Conservation (phyloP, 768 basidiomycete species). For the Jaapia argillacea region DNA sequence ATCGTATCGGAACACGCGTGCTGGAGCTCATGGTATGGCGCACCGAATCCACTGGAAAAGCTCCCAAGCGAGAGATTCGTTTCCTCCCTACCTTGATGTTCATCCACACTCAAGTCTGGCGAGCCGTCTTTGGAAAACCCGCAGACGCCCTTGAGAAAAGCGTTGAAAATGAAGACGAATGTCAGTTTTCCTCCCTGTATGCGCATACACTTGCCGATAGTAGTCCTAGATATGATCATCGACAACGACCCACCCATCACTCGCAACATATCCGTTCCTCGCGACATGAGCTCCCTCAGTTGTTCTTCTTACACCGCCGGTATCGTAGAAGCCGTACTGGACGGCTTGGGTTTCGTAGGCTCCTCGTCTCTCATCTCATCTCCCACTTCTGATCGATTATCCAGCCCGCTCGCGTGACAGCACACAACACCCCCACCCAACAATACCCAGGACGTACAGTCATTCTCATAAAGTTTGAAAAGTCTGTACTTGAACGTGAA, state of each 20-base stretch:
- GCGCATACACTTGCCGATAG: slow-evolving; percentile 4
- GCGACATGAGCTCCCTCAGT: slow-evolving; percentile 87
- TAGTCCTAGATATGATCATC: slow-evolving; percentile 87
- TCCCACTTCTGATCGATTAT: slow-evolving; percentile 3
- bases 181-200: slow-evolving; percentile 28
- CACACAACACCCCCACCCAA: slow-evolving; percentile 82
- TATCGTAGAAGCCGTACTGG: slow-evolving; percentile 92
- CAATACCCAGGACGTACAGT: slow-evolving; percentile 80
- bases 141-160: slow-evolving; percentile 96
- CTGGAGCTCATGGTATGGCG: slow-evolving; percentile 83
- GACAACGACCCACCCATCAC: slow-evolving; percentile 94
- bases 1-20: slow-evolving; percentile 81
- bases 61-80: slow-evolving; percentile 88
- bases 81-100: slow-evolving; percentile 89
- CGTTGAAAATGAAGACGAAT: slow-evolving; percentile 95
- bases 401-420: slow-evolving; percentile 94
- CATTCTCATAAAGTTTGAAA: slow-evolving; percentile 96
- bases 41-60: slow-evolving; percentile 65
- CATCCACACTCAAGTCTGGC: slow-evolving; percentile 93
- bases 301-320: slow-evolving; percentile 98
- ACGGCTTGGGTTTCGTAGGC: slow-evolving; percentile 89
- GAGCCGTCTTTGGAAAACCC: slow-evolving; percentile 84
- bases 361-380: not conserved
- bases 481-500: slow-evolving; percentile 88
- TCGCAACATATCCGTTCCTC: slow-evolving; percentile 86